Base-by-base conservation (phyloP, 208 protist genomes). In the Entamoeba invadens region DNA sequence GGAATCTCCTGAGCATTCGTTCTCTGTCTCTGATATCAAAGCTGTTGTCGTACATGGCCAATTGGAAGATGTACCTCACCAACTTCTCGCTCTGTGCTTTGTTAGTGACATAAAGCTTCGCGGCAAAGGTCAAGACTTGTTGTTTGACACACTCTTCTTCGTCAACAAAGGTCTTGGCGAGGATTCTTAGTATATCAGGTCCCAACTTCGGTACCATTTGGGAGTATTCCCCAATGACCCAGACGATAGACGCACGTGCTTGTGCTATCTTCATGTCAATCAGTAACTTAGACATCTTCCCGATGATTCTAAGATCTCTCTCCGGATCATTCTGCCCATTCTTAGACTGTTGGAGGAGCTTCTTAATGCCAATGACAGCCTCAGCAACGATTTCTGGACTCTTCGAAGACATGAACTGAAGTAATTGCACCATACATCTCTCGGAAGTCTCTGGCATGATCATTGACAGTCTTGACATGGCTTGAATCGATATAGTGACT, bases 221-320 rank as follows among this genome's bases (percentile, higher is more conserved):
- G 44, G n/a, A 42, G 46, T 94, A 94, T 45, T 72, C 45, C 21
- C 93, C 93, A 72, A 94, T 94, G 8, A 94, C 16, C 93, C 93
- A 94, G 14, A 94, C 87, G 44, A 94, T 93, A 87, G 25, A 44
- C 21, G 93, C 45, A 35, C 46, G 10, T 38, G 93, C 93, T 47
- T 72, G 46, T 10, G 46, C 25, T 31, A 45, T 92, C 35, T 51
- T 35, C 46, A 91, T 93, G 14, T 72, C 45, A 51, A 38, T 31
- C 4, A 94, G 92, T 12, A 94, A 46, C 14, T 38, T 46, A 18
- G 51, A 44, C 31, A 94, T 44, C 21, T 31, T 42, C 14, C 45
- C 25, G 16, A 94, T 31, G 14, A 94, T 47, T 35, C 45, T 45
- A 31, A 42, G 16, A 47, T 46, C 35, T 16, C 35, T 8, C 25